Percentiles rank a stretch among this genome's conserved stretches.
These are phyloP conservation scores for Phyllosticta ampelicida DNA, from an alignment of 2,329 filamentous ascomycete genomes.

Conservation along the genomic window DNA sequence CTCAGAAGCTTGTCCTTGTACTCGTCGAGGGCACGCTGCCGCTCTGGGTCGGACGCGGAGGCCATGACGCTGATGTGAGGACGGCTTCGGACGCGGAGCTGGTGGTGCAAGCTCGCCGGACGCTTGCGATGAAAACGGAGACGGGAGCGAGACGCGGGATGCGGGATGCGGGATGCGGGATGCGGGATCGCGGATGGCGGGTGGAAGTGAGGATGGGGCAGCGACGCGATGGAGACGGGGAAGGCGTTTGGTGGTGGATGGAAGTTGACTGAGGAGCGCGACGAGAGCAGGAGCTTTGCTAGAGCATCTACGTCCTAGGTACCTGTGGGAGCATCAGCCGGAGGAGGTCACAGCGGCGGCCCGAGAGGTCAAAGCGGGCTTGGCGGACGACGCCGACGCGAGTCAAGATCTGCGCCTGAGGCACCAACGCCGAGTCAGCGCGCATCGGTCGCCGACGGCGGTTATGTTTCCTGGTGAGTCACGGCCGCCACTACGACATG, in stretches of 20 bases:
- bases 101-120: background rate
- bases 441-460: no score
- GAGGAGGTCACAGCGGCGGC: background rate
- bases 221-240: background rate
- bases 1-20: conserved; percentile 57
- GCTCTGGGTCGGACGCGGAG: conserved; percentile 36
- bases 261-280: background rate
- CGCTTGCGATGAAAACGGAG: background rate
- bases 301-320: no score
- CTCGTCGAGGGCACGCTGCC: conserved; percentile 40
- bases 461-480: no score
- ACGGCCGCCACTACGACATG: no score
- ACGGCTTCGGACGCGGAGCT: background rate
- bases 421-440: background rate
- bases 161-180: background rate
- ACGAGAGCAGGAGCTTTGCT: no score
- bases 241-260: background rate
- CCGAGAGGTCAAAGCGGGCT: background rate
- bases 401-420: background rate
- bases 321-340: background rate
- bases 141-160: background rate
- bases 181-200: background rate
- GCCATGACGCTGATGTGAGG: conserved; percentile 20
- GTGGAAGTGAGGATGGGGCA: background rate
- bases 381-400: background rate